Base-by-base conservation (phyloP, 2,329 filamentous ascomycete genomes). In the Bipolaris sorokiniana region DNA sequence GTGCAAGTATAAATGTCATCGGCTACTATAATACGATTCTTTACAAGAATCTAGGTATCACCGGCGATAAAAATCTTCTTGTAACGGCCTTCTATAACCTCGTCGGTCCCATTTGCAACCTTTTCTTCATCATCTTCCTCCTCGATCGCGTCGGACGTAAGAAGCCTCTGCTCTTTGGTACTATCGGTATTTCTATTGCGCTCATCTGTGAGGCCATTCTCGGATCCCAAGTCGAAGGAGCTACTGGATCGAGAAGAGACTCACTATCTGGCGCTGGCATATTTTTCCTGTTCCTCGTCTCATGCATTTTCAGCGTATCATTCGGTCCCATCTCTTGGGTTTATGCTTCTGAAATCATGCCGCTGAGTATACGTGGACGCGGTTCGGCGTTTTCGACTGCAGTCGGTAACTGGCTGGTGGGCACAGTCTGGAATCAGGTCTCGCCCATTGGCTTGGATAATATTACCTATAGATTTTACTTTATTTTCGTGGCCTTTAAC, bases 321-420 rank as follows among this genome's bases (percentile, higher is more conserved):
- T 76, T 75, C 42, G 73, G 71, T 3, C 69, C 73, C 2, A 72
- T 76, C 67, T 81, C 79, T 0, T 89, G 86, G 86, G 80, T 89
- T 1, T 89, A 89, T 71, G 86, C 86, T 70, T 82, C 83, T 15
- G 88, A 90, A 71, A 84, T 90, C 58, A 73, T 76, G 73, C 86
- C 88, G 9, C 83, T 89, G 75, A 85, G 86, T 61, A 89, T 88
- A 52, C 84, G 88, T 31, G 83, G 83, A 5, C 79, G 81, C 20
- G 85, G 85, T 2, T 83, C 81, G 45, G 83, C 84, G 4, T 85
- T 86, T 59, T 83, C 84, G 0, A 85, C 84, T 0, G 83, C 80
- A 46, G 78, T 86, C 42, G 84, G 84, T 1, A 86, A 86, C 63
- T 86, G 84, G 84, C 76, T 84, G 3, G 82, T 87, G 15, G 81